Evolutionary conservation across 2,329 filamentous ascomycete genomes (phyloP).

Genomic region (Alternaria solani): DNA sequence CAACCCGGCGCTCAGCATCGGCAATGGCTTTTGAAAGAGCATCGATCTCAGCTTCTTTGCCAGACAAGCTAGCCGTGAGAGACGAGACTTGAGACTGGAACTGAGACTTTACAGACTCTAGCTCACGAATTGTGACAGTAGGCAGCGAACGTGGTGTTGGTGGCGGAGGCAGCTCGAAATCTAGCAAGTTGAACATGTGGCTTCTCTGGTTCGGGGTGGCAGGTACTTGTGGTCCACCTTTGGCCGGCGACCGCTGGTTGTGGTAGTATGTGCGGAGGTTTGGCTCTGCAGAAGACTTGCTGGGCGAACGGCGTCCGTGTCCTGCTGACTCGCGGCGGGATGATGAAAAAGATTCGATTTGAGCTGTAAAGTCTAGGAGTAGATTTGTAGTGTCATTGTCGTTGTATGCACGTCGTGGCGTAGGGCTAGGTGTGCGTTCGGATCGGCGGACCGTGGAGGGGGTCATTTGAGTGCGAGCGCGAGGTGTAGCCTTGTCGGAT

Average conservation of each 20-base stretch:
- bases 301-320: slow-evolving; percentile 58
- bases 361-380: slow-evolving; percentile 87
- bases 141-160: slow-evolving; percentile 92
- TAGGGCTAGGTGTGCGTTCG: slow-evolving; percentile 58
- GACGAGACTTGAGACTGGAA: slow-evolving; percentile 94
- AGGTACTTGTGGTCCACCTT: slow-evolving; percentile 37
- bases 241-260: slow-evolving; percentile 45
- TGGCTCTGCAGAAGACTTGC: slow-evolving; percentile 59
- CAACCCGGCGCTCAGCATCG: slow-evolving; percentile 91
- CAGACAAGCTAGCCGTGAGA: slow-evolving; percentile 88
- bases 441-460: slow-evolving; percentile 59
- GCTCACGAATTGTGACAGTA: slow-evolving; percentile 86
- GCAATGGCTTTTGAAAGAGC: slow-evolving; percentile 86
- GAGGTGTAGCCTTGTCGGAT: slow-evolving; percentile 42
- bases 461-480: slow-evolving; percentile 53
- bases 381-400: slow-evolving; percentile 75
- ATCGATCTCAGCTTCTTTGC: slow-evolving; percentile 89
- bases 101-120: slow-evolving; percentile 89
- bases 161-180: slow-evolving; percentile 92
- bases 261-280: slow-evolving; percentile 56
- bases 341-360: slow-evolving; percentile 65
- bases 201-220: slow-evolving; percentile 44
- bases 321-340: slow-evolving; percentile 50
- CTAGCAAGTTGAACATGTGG: slow-evolving; percentile 60
- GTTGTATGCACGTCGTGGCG: slow-evolving; percentile 61